Conservation (phyloP, 805 yeast genomes). For the Geotrichum ghanense region DNA sequence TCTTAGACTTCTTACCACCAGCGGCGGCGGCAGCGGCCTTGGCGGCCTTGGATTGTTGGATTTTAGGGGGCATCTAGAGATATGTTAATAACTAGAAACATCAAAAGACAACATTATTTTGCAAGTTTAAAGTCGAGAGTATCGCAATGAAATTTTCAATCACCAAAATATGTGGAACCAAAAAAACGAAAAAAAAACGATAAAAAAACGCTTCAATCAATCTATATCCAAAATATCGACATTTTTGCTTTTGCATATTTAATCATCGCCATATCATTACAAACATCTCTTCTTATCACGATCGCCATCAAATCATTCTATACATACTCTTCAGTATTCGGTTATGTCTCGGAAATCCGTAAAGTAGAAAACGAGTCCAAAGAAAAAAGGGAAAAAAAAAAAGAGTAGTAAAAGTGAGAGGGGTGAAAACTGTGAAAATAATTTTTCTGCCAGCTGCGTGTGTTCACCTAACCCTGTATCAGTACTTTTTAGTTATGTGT, state of each 20-base stretch:
- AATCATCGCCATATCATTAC: too few relatives aligned
- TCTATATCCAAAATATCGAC: too few relatives aligned
- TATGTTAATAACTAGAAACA: background rate
- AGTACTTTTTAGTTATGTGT: too few relatives aligned
- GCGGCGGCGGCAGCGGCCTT: slow-evolving; percentile 99
- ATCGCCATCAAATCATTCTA: background rate
- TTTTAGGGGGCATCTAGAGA: slow-evolving; percentile 90
- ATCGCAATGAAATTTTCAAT: too few relatives aligned
- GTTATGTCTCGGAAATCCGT: background rate
- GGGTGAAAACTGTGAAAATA: background rate
- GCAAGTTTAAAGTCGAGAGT: too few relatives aligned
- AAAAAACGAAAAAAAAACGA: too few relatives aligned
- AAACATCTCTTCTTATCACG: too few relatives aligned
- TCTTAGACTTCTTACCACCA: slow-evolving; percentile 99
- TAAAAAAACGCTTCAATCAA: too few relatives aligned
- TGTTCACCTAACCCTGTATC: background rate
- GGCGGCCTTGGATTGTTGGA: slow-evolving; percentile 98
- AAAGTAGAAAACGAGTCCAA: background rate
- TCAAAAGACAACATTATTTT: too few relatives aligned
- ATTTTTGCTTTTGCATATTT: too few relatives aligned
- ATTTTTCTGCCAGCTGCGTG: background rate
- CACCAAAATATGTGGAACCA: too few relatives aligned
- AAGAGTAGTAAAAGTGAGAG: background rate
- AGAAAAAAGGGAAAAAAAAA: background rate
- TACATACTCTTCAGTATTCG: background rate